phyloP scores from a whole-genome alignment of 305 asterid genomes.

The Fraxinus velutina region DNA sequence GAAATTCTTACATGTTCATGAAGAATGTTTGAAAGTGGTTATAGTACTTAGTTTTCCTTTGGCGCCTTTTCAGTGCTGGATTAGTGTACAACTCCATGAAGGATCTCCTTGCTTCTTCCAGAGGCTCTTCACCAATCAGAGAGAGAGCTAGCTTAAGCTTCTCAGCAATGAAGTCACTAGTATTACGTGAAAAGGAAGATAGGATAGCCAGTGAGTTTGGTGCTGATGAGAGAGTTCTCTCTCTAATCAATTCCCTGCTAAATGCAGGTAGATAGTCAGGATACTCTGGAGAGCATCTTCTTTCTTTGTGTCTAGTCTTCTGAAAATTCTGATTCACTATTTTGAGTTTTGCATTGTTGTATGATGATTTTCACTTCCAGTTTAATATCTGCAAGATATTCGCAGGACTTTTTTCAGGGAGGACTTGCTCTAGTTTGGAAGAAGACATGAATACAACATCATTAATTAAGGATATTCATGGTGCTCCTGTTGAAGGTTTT shows the following conservation, averaged over 20 bases:
- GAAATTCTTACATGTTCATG: constrained; percentile 13
- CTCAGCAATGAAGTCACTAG: constrained; percentile 84
- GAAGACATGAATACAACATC: constrained; percentile 47
- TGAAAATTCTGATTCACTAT: neutral
- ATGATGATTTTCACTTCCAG: constrained; percentile 60
- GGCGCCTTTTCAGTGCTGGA: constrained; percentile 50
- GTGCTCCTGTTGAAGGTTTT: constrained; percentile 89
- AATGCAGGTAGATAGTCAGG: constrained; percentile 80
- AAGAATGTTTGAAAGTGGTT: constrained; percentile 15
- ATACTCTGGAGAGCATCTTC: constrained; percentile 29
- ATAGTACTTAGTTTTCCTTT: constrained; percentile 20
- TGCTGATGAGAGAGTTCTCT: constrained; percentile 62
- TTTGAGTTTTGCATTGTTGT: constrained; percentile 33
- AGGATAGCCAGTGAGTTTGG: constrained; percentile 75
- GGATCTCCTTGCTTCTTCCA: constrained; percentile 76
- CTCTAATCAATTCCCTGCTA: constrained; percentile 64
- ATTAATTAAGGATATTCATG: constrained; percentile 82
- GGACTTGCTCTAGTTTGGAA: constrained; percentile 45
- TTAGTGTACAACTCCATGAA: constrained; percentile 66
- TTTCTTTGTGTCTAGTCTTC: constrained; percentile 9
- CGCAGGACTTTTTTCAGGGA: constrained; percentile 65
- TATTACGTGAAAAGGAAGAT: constrained; percentile 90
- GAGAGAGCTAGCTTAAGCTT: constrained; percentile 87
- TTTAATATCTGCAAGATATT: constrained; percentile 83
- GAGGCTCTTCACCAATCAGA: constrained; percentile 83